Evolutionary conservation across 805 yeast genomes (phyloP).

Genomic region (Candida easanensis): DNA sequence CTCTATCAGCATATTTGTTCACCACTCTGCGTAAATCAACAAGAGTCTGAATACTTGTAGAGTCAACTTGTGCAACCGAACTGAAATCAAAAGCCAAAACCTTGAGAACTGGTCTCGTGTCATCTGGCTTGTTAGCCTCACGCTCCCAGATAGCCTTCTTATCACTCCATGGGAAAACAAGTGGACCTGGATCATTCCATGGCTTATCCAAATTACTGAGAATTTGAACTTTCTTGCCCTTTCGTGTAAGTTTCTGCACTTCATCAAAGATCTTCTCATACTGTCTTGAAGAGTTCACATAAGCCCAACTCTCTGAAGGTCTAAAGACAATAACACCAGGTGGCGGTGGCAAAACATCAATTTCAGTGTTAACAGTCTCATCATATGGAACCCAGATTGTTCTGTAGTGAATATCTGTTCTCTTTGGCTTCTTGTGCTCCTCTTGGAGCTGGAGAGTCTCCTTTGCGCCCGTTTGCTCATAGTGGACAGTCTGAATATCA

Average conservation of each 20-base stretch:
- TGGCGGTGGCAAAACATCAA: slow-evolving; percentile 74
- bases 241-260: slow-evolving; percentile 56
- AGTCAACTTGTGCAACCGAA: slow-evolving; percentile 70
- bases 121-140: slow-evolving; percentile 28
- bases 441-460: slow-evolving; percentile 10
- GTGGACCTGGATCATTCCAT: slow-evolving; percentile 88
- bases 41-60: slow-evolving; percentile 75
- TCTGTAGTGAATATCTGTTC: slow-evolving; percentile 38
- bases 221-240: slow-evolving; percentile 46
- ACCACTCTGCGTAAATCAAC: slow-evolving; percentile 74
- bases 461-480: slow-evolving; percentile 1
- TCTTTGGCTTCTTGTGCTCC: slow-evolving; percentile 12
- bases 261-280: slow-evolving; percentile 67
- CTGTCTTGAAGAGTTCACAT: slow-evolving; percentile 76
- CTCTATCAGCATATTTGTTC: slow-evolving; percentile 71
- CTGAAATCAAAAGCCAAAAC: slow-evolving; percentile 81
- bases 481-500: slow-evolving; percentile 14
- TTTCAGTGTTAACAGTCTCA: slow-evolving; percentile 50
- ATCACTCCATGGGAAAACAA: slow-evolving; percentile 27
- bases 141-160: slow-evolving; percentile 20
- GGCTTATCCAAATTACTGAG: slow-evolving; percentile 55
- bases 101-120: slow-evolving; percentile 63
- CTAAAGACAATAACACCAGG: slow-evolving; percentile 87
- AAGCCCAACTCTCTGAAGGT: slow-evolving; percentile 76
- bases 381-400: slow-evolving; percentile 69